A percentile compares a stretch with the other conserved stretches of the same genome.
phyloP scores from a whole-genome alignment of 1,284 basidiomycete species.

The Neolentinus lepideus region DNA sequence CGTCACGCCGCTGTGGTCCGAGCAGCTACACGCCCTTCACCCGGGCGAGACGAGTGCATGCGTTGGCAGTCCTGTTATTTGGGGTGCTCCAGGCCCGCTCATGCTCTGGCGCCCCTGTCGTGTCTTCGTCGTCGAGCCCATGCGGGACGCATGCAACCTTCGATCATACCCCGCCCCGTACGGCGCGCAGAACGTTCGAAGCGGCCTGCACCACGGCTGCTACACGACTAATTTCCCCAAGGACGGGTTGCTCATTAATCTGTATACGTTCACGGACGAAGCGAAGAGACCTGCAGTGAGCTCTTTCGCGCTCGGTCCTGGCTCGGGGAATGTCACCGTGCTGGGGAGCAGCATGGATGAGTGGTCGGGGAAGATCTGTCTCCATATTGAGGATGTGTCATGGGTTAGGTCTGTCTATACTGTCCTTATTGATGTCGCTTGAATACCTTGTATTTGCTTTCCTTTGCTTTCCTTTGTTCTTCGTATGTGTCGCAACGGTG shows the following conservation, averaged over 20 bases:
- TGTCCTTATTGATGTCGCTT: neutral
- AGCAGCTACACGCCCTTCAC: neutral
- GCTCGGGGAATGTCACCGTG: neutral
- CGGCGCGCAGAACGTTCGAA: neutral
- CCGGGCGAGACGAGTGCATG: neutral
- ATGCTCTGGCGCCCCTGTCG: neutral
- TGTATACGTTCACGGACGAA: neutral
- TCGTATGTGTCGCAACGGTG: too few species aligned
- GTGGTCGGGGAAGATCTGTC: neutral
- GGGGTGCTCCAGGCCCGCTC: neutral
- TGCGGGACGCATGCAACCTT: neutral
- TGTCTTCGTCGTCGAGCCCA: neutral
- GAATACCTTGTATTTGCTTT: neutral
- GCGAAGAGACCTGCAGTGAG: neutral
- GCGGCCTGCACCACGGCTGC: neutral
- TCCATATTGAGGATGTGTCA: neutral
- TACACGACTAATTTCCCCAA: neutral
- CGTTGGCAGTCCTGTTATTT: neutral
- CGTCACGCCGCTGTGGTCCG: neutral
- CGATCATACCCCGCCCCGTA: neutral
- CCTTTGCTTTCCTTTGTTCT: too few species aligned
- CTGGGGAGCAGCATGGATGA: neutral
- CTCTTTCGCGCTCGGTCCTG: neutral
- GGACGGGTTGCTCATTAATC: neutral
- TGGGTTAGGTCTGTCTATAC: neutral